Evolutionary conservation across 2,329 filamentous ascomycete genomes (phyloP).

Genomic region (Xylaria multiplex): DNA sequence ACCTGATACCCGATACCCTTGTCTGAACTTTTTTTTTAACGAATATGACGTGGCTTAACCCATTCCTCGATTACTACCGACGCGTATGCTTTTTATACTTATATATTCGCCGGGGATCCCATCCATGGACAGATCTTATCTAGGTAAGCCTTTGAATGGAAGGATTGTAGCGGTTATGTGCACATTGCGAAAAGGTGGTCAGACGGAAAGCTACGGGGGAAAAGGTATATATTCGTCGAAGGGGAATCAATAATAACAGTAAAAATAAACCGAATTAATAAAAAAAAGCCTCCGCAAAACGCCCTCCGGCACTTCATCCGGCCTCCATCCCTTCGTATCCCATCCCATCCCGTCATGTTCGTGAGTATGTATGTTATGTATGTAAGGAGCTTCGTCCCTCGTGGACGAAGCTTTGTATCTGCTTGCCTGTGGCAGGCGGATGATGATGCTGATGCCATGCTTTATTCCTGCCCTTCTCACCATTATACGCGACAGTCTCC

Average conservation of each 20-base stretch:
- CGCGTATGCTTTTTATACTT: too few species aligned
- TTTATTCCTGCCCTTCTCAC: background rate
- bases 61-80: too few species aligned
- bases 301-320: background rate
- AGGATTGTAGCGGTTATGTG: too few species aligned
- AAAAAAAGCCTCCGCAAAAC: slow-evolving; percentile 9
- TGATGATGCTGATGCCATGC: too few species aligned
- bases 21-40: background rate
- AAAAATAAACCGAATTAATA: background rate
- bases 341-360: slow-evolving; percentile 3
- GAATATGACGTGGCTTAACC: background rate
- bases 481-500: background rate
- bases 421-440: background rate
- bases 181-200: background rate
- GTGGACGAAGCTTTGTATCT: too few species aligned
- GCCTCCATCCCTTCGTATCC: background rate
- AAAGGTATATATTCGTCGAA: slow-evolving; percentile 34
- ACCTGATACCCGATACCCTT: background rate
- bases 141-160: too few species aligned
- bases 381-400: background rate
- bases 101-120: too few species aligned
- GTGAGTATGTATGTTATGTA: slow-evolving; percentile 1
- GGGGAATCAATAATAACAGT: slow-evolving; percentile 16
- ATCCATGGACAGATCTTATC: too few species aligned
- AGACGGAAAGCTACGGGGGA: background rate